Evolutionary conservation across 768 basidiomycete genomes (phyloP), one percentile per base, ranked within the genome.

Genomic region (Phylloporus scabripes): DNA sequence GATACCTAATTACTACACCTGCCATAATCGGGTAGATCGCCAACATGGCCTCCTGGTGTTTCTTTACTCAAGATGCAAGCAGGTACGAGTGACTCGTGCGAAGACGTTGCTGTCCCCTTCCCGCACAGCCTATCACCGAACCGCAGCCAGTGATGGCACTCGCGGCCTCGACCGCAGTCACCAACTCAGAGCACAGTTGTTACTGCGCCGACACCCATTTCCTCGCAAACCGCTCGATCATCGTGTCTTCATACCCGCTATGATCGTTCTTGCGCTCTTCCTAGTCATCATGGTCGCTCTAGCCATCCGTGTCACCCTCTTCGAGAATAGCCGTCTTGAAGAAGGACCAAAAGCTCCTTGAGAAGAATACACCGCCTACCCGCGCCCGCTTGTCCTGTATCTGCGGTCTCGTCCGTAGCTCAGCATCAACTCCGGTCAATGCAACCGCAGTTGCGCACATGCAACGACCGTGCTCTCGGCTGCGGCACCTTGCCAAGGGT

Each of bases 391-490:
- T 24, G 29, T 42, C 49, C 2, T 45, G 43, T 51, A 42, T 60
- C 36, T 0, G 11, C 12, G 24, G 31, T 21, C n/a, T 46, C 38
- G 29, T 37, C n/a, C 12, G 28, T 17, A 17, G 17, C 9, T 4
- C 28, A 12, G 10, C 29, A 31, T 12, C 29, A 12, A 5, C 29
- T 4, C 26, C 11, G 10, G 29, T 2, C 10, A 31, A 2, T n/a
- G 15, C 7, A 21, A 54, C 64, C 42, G 45, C 51, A 42, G 54
- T 64, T n/a, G 52, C 60, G 3, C 65, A 64, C 37, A 7, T 26
- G 54, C 60, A 17, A 31, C 60, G 32, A 53, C 54, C 42, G 47
- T 56, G 2, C 37, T 64, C 4, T 51, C 65, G 14, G 65, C 65
- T 48, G 62, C 57, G 36, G 60, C 65, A 18, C 57, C 57, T 21